Evolutionary conservation across 164 flowering plant genomes (phyloP).

Genomic region (Vitis rotundifolia): DNA sequence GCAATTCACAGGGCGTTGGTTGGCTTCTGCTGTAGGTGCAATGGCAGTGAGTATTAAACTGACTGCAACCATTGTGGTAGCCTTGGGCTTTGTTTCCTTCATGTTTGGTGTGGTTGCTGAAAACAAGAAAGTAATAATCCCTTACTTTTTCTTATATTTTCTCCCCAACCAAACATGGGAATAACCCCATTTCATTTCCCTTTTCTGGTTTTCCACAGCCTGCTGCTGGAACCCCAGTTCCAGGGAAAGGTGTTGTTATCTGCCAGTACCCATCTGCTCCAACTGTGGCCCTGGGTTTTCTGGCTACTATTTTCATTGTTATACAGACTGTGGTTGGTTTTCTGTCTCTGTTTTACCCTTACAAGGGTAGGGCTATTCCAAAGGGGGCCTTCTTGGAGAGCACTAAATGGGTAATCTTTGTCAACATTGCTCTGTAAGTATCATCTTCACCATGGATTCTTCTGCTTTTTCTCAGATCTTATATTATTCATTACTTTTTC

Average conservation of each 20-base stretch:
- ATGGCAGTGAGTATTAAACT: too few species aligned
- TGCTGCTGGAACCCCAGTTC: conserved; percentile 44
- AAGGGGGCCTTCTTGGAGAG: conserved; percentile 47
- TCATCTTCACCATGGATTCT: neutral
- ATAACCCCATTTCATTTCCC: neutral
- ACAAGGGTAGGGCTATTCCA: conserved; percentile 64
- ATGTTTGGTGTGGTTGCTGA: too few species aligned
- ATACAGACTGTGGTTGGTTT: conserved; percentile 42
- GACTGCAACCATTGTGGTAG: too few species aligned
- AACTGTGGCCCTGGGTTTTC: conserved; percentile 52
- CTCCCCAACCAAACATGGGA: too few species aligned
- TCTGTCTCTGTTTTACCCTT: conserved; percentile 53
- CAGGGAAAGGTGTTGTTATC: conserved; percentile 38
- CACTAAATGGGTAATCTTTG: conserved; percentile 52
- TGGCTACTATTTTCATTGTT: conserved; percentile 42
- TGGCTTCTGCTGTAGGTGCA: too few species aligned
- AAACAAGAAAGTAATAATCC: too few species aligned
- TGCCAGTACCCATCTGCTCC: conserved; percentile 77
- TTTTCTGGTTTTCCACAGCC: conserved; percentile 38
- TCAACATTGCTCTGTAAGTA: conserved; percentile 60
- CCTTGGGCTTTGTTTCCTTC: too few species aligned
- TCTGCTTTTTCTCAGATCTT: too few species aligned
- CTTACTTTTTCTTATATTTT: too few species aligned
- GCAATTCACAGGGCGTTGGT: too few species aligned
- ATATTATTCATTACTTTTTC: too few species aligned